Evolutionary conservation across 257 asterid species (phyloP).

Genomic region (Primulina huaijiensis): DNA sequence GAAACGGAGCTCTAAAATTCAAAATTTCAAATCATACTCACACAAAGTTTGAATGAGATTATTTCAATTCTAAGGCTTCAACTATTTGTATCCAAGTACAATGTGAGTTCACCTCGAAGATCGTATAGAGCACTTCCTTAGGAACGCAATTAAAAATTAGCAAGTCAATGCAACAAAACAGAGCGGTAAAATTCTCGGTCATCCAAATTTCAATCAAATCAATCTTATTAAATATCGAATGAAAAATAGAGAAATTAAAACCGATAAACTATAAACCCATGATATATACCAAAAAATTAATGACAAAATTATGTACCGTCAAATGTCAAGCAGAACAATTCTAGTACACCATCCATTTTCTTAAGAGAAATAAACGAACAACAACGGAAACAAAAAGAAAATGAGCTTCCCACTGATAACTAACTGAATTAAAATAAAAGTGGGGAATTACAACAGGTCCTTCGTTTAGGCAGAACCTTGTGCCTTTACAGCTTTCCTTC

Average conservation of each 20-base stretch:
- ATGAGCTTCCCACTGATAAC: not conserved
- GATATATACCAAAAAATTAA: too few relatives aligned
- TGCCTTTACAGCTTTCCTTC: conserved; percentile 14
- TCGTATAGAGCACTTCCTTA: not conserved
- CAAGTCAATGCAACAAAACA: not conserved
- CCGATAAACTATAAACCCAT: not conserved
- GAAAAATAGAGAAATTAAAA: not conserved
- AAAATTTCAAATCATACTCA: not conserved
- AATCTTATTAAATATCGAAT: too few relatives aligned
- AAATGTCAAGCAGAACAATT: not conserved
- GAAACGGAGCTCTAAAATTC: not conserved
- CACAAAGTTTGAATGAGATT: too few relatives aligned
- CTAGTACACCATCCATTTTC: not conserved
- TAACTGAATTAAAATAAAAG: conserved; percentile 19
- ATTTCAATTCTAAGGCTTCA: not conserved
- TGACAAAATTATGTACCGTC: not conserved
- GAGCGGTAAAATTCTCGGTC: not conserved
- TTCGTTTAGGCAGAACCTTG: not conserved
- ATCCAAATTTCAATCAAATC: not conserved
- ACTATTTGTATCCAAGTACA: not conserved
- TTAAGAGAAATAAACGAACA: too few relatives aligned
- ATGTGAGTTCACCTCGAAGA: not conserved
- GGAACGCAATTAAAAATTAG: too few relatives aligned
- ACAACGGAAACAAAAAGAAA: not conserved
- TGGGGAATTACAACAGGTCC: not conserved